Evolutionary conservation across 257 asterid genomes (phyloP), one percentile per base, ranked within the genome.

Genomic region (Solanum sejunctum): DNA sequence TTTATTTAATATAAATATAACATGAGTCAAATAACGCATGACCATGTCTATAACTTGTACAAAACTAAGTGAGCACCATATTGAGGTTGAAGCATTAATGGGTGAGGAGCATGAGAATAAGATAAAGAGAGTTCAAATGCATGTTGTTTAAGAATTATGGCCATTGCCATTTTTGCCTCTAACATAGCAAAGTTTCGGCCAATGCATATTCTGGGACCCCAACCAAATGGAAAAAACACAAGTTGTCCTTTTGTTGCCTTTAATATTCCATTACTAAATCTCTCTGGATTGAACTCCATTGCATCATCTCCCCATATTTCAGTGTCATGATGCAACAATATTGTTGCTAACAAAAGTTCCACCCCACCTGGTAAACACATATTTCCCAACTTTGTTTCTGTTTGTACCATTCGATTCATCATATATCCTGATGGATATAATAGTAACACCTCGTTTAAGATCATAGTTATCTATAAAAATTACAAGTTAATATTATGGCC

Each of bases 51-150:
- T 12, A 80, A 84, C 51, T 71, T 84, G 32, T 64, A 10, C 84
- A 87, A 87, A 60, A 87, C 70, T 63, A 87, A 81, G 12, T 61
- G 87, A 21, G 89, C 89, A 51, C 89, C 89, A 71, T 58, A 52
- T 80, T 87, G 87, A 81, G 89, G 89, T 8, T 81, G 87, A 20
- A 81, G 80, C 41, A 60, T 45, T 10, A 80, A 26, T 8, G 84
- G 54, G 7, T 39, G 69, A 80, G 87, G 89, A 45, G 89, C 89
- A 80, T 87, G 89, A 17, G 81, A 55, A 71, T 87, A 87, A n/a
- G 52, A 36, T 10, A 87, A 79, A 21, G 89, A 87, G 26, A 81
- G 60, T 64, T 84, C 84, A 23, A 87, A 58, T n/a, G 87, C 56
- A 23, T 84, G 84, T 3, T 56, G 11, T 75, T 87, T 86, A 5